phyloP scores from a whole-genome alignment of 2,329 filamentous ascomycete genomes.

The Pestalotiopsis sp. region DNA sequence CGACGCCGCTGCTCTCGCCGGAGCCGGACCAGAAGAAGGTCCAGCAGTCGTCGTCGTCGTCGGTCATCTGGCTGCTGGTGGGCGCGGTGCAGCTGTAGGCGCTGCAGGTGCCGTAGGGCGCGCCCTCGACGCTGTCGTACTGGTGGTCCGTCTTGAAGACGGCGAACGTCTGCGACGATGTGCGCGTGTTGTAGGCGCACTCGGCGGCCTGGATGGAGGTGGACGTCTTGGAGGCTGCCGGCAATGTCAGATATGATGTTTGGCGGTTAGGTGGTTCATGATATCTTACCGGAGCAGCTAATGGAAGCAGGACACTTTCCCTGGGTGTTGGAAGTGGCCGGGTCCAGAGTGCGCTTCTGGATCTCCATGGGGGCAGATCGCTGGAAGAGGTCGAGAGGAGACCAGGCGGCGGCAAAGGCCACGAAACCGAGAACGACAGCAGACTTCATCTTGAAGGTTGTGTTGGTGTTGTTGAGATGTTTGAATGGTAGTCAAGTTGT shows the following conservation, averaged over 20 bases:
- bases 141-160: constrained; percentile 44
- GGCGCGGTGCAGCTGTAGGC: constrained; percentile 43
- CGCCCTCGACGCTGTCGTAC: constrained; percentile 44
- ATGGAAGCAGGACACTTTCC: constrained; percentile 31
- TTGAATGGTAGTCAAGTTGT: background rate
- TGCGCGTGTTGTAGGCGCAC: constrained; percentile 40
- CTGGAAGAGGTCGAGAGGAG: background rate
- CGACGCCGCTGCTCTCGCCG: constrained; percentile 32
- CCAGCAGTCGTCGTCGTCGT: constrained; percentile 38
- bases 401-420: constrained; percentile 3
- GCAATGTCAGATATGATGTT: background rate
- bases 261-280: background rate
- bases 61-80: constrained; percentile 29
- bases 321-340: constrained; percentile 36
- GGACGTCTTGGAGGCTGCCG: constrained; percentile 33
- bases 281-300: constrained; percentile 30
- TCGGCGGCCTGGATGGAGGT: constrained; percentile 40
- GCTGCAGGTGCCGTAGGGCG: constrained; percentile 49
- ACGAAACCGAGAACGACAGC: background rate
- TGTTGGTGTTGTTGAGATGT: background rate
- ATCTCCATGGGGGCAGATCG: background rate
- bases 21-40: constrained; percentile 41
- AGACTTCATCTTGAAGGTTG: background rate
- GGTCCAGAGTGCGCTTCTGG: constrained; percentile 30
- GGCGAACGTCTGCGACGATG: constrained; percentile 37